These are phyloP conservation scores for Cordyceps cateniannulata DNA, from an alignment of 2,329 filamentous ascomycete genomes.

Conservation along the genomic window DNA sequence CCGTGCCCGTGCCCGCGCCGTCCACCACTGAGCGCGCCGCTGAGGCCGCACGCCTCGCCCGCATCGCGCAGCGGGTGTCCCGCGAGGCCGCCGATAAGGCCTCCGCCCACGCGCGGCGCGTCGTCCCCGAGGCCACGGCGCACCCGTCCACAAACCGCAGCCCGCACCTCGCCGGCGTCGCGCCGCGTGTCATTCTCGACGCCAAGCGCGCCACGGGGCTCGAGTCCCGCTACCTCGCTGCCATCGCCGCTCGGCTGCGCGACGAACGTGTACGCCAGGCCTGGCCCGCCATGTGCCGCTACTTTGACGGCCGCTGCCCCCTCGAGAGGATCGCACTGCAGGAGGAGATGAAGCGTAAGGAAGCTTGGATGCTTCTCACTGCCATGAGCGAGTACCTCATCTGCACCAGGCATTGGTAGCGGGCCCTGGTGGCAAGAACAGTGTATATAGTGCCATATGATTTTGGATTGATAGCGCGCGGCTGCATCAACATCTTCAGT, in stretches of 20 bases:
- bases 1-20: conserved; percentile 21
- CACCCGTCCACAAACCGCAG: conserved; percentile 53
- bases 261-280: conserved; percentile 54
- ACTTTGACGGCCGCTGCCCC: conserved; percentile 80
- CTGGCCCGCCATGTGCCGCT: conserved; percentile 72
- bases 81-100: conserved; percentile 50
- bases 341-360: conserved; percentile 81
- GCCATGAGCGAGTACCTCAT: conserved; percentile 63
- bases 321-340: conserved; percentile 81
- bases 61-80: conserved; percentile 49
- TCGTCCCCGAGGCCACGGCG: conserved; percentile 40
- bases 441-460: neutral
- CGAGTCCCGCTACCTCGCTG: conserved; percentile 67
- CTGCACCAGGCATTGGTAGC: conserved; percentile 60
- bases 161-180: conserved; percentile 48
- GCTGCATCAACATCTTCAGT: neutral
- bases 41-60: conserved; percentile 54
- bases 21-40: conserved; percentile 51
- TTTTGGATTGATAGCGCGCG: too few species aligned
- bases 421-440: neutral
- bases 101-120: conserved; percentile 47
- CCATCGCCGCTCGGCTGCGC: conserved; percentile 48
- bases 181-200: conserved; percentile 65
- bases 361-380: conserved; percentile 61
- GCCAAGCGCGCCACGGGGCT: conserved; percentile 72